Conservation (phyloP, 805 yeast species). For the Kuraishia borneana region DNA sequence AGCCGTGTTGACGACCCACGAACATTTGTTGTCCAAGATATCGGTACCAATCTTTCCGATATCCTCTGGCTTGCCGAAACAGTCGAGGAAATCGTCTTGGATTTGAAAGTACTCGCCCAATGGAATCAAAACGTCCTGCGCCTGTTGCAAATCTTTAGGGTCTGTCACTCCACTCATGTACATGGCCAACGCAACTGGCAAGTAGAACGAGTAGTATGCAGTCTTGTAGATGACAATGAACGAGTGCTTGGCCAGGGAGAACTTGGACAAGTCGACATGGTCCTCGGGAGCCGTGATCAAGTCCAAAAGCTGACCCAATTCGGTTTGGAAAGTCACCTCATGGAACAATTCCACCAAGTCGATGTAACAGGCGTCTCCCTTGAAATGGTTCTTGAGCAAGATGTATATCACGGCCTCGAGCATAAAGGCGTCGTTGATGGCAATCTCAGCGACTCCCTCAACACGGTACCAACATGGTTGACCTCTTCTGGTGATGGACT, state of each 20-base stretch:
- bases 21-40: conserved; percentile 95
- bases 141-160: conserved; percentile 76
- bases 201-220: conserved; percentile 92
- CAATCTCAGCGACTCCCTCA: conserved; percentile 78
- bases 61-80: conserved; percentile 94
- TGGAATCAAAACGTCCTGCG: conserved; percentile 77
- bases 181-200: conserved; percentile 97
- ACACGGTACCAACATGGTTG: conserved; percentile 95
- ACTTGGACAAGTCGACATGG: conserved; percentile 77
- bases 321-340: conserved; percentile 96
- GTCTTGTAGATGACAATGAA: conserved; percentile 95
- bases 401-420: conserved; percentile 90
- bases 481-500: conserved; percentile 92
- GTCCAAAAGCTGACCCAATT: conserved; percentile 91
- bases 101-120: conserved; percentile 98
- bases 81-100: conserved; percentile 94
- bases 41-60: conserved; percentile 99
- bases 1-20: conserved; percentile 95
- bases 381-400: conserved; percentile 82
- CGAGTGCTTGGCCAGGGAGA: conserved; percentile 81
- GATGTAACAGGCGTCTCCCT: conserved; percentile 68
- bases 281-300: conserved; percentile 97
- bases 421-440: conserved; percentile 96
- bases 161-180: conserved; percentile 71
- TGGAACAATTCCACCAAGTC: conserved; percentile 91